Evolutionary conservation across 2,329 filamentous ascomycete genomes (phyloP).

Genomic region (Malbranchea zuffiana): DNA sequence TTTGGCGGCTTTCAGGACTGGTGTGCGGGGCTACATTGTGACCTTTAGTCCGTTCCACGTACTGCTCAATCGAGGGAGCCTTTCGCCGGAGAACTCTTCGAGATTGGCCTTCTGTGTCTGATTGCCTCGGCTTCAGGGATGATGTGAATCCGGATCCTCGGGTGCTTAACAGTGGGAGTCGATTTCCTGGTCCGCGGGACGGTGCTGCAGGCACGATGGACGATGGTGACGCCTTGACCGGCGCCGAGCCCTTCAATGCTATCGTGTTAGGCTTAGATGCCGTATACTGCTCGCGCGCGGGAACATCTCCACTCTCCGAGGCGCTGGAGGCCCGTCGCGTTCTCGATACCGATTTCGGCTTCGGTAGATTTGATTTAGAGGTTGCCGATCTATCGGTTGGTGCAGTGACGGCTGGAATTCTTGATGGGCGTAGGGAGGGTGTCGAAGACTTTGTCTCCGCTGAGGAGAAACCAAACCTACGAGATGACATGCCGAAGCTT

Average conservation of each 20-base stretch:
- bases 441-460: conserved; percentile 19
- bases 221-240: no score
- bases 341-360: conserved; percentile 18
- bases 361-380: conserved; percentile 22
- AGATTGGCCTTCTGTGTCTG: conserved; percentile 19
- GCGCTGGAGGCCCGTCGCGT: conserved; percentile 21
- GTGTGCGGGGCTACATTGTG: conserved; percentile 1
- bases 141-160: neutral
- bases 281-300: no score
- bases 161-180: neutral
- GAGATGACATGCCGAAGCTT: conserved; percentile 28
- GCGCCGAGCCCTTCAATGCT: no score
- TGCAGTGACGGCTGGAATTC: conserved; percentile 17
- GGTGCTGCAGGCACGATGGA: no score
- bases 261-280: no score
- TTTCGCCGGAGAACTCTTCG: conserved; percentile 35
- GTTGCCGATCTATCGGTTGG: conserved; percentile 15
- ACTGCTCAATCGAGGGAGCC: conserved; percentile 31
- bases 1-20: neutral
- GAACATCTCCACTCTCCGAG: conserved; percentile 21
- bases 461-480: conserved; percentile 24
- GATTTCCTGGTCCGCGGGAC: neutral
- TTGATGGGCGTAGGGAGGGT: conserved; percentile 19
- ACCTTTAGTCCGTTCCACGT: conserved; percentile 15
- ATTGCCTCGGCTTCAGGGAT: conserved; percentile 15